Base-by-base conservation (phyloP, 2,329 filamentous ascomycete species). In the Akanthomyces muscarius region DNA sequence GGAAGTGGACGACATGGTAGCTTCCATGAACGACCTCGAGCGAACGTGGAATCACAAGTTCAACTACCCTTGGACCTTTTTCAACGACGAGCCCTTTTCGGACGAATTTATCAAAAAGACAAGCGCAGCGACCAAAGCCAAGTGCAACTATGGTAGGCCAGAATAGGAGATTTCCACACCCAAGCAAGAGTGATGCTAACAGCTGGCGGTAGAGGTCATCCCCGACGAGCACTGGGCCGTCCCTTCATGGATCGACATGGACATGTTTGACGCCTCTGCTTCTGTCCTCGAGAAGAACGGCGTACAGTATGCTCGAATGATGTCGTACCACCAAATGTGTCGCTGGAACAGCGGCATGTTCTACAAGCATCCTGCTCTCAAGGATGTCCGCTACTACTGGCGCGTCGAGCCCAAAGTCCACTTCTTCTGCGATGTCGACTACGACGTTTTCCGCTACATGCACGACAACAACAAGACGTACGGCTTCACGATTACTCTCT, bases 1-100 rank as follows among this genome's bases (percentile, higher is more conserved):
- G 73, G 95, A 99, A 80, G 79, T 97, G 33, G 78, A 86, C 25
- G 90, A 89, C 53, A 90, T 99, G 81, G 80, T 98, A 30, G 85
- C 89, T 72, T 92, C 92, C 30, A 99, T 99, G 91, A 78, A 78
- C 62, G 94, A 99, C 72, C 83, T 99, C 65, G 95, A 99, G 78
- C 81, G 89, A 68, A 98, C 94, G 1, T 99, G 93, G 92, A 99
- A 99, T 72, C 82, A 86, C 81, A 99, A 99, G 74, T 99, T 98
- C 85, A 99, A 99, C 80, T 99, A 99, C 73, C 95, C 95, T 0
- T 99, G 95, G 92, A 97, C 92, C 10, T 99, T 99, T 76, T 96
- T 99, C 83, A 99, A 99, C 78, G 94, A 99, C 72, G 88, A 91
- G 59, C 91, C 91, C 18, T 99, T 99, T 72, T 88, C 89, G 3